Evolutionary conservation across 352 stramenopile genomes (phyloP).

Genomic region (Globisporangium ultimum): DNA sequence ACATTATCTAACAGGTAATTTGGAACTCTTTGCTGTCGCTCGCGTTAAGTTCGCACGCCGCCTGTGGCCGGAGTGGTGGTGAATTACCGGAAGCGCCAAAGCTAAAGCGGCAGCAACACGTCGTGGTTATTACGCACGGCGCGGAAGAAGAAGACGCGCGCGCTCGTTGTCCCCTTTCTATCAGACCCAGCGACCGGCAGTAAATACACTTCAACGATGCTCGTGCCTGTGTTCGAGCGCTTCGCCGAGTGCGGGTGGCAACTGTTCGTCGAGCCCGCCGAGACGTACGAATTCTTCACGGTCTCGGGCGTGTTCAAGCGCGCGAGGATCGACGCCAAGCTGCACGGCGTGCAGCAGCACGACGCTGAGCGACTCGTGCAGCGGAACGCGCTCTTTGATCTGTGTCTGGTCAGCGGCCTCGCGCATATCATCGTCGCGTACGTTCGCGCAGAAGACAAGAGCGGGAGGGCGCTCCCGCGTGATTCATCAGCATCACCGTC

Average conservation of each 20-base stretch:
- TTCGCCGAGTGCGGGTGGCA: conserved; percentile 80
- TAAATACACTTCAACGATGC: neutral
- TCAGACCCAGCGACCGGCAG: too few species aligned
- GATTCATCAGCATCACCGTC: neutral
- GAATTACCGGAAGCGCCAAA: too few species aligned
- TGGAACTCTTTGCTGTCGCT: too few species aligned
- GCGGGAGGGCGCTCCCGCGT: neutral
- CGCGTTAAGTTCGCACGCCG: too few species aligned
- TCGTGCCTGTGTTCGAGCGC: conserved; percentile 51
- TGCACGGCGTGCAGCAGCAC: conserved; percentile 25
- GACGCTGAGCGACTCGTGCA: conserved; percentile 41
- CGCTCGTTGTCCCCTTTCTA: too few species aligned
- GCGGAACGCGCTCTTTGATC: conserved; percentile 72
- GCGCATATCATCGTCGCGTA: conserved; percentile 73
- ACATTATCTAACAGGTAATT: too few species aligned
- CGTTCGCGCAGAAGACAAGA: conserved; percentile 38
- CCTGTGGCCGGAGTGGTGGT: too few species aligned
- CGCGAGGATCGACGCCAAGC: conserved; percentile 52
- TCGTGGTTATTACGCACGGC: too few species aligned
- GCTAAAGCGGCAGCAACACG: too few species aligned
- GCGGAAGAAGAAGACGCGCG: too few species aligned
- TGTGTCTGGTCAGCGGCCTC: conserved; percentile 68
- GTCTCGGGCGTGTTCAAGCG: conserved; percentile 73
- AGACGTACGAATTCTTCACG: conserved; percentile 86
- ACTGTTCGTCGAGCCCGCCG: conserved; percentile 69